Evolutionary conservation across 2,329 filamentous ascomycete genomes (phyloP).

Genomic region (Claviceps sp.): DNA sequence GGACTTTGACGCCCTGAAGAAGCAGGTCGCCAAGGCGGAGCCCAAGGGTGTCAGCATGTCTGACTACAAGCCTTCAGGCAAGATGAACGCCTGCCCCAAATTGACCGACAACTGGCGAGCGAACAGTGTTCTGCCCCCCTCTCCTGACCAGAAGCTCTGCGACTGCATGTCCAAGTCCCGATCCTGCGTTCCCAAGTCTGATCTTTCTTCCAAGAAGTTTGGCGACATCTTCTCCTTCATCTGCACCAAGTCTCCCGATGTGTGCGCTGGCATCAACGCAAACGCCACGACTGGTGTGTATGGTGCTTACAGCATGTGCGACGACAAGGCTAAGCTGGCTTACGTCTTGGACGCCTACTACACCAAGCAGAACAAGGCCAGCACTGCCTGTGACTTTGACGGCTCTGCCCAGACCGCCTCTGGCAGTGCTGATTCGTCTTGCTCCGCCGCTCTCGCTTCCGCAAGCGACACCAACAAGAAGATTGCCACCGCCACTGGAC

Average conservation of each 20-base stretch:
- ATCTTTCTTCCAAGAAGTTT: slow-evolving; percentile 44
- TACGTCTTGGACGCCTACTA: slow-evolving; percentile 67
- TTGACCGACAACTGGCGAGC: slow-evolving; percentile 50
- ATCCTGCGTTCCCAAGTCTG: slow-evolving; percentile 51
- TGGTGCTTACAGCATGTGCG: slow-evolving; percentile 70
- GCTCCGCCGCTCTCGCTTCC: slow-evolving; percentile 44
- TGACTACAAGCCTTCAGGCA: slow-evolving; percentile 64
- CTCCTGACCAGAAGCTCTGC: slow-evolving; percentile 68
- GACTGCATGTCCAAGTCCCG: slow-evolving; percentile 70
- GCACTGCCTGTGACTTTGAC: slow-evolving; percentile 55
- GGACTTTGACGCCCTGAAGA: slow-evolving; percentile 63
- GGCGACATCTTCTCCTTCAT: slow-evolving; percentile 60
- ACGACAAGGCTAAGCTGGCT: slow-evolving; percentile 53
- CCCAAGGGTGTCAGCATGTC: slow-evolving; percentile 53
- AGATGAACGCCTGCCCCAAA: slow-evolving; percentile 57
- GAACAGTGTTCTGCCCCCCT: slow-evolving; percentile 59
- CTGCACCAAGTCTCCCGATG: slow-evolving; percentile 43
- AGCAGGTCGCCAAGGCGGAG: slow-evolving; percentile 52
- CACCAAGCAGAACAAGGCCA: slow-evolving; percentile 36
- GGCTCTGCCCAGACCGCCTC: slow-evolving; percentile 47
- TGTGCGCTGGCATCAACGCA: slow-evolving; percentile 55
- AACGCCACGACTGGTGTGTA: slow-evolving; percentile 57
- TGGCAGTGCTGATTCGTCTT: slow-evolving; percentile 34
- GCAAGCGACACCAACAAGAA: slow-evolving; percentile 44
- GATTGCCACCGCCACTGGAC: slow-evolving; percentile 3